Conservation (phyloP, 371 early-diverging fungal species). For the Gilbertella persicaria region DNA sequence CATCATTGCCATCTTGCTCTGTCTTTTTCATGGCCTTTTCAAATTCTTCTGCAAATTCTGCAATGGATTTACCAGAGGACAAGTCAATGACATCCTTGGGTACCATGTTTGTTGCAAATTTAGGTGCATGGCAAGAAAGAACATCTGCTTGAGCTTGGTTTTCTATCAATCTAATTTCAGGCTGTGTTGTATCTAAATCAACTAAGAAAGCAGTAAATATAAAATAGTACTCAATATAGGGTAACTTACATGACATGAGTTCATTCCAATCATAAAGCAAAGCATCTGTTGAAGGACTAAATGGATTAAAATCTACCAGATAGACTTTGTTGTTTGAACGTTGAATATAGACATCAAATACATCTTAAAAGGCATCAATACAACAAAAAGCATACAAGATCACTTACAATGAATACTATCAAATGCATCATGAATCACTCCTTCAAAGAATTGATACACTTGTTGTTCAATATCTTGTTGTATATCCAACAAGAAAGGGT, state of each 20-base stretch:
- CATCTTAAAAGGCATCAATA: constrained; percentile 52
- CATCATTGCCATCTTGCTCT: constrained; percentile 11
- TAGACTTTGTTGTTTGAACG: constrained; percentile 59
- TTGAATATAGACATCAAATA: constrained; percentile 86
- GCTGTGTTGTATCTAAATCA: constrained; percentile 24
- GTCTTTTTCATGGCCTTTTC: constrained; percentile 48
- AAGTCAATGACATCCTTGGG: constrained; percentile 79
- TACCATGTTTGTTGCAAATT: constrained; percentile 67
- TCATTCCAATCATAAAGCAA: constrained; percentile 83
- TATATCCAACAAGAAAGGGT: constrained; percentile 69
- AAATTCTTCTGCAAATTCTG: constrained; percentile 72
- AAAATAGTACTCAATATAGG: background rate
- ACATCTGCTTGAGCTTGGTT: constrained; percentile 55
- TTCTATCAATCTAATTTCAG: constrained; percentile 52
- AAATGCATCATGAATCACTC: constrained; percentile 61
- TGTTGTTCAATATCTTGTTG: constrained; percentile 55
- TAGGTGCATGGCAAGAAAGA: constrained; percentile 43
- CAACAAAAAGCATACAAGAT: constrained; percentile 13
- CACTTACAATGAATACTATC: constrained; percentile 51
- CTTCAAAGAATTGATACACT: constrained; percentile 69
- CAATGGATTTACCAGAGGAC: constrained; percentile 71
- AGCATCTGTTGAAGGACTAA: constrained; percentile 74
- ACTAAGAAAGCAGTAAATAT: constrained; percentile 2
- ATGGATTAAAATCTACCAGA: constrained; percentile 90
- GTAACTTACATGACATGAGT: constrained; percentile 54